A percentile compares a stretch with the other conserved stretches of the same genome.
phyloP scores from a whole-genome alignment of 345 rosid species.

The Sisymbrium irio region DNA sequence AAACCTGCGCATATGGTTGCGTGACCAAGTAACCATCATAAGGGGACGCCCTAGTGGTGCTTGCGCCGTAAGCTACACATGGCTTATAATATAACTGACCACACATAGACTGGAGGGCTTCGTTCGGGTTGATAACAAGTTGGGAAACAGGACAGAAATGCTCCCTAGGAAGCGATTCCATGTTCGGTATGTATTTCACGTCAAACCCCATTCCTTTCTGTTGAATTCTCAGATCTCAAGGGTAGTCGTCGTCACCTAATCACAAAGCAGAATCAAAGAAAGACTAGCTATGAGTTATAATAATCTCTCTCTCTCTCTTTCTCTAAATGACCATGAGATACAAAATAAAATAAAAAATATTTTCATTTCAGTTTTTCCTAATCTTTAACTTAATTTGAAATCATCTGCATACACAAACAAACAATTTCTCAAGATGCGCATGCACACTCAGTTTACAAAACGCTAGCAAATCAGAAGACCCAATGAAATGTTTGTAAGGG shows the following conservation, averaged over 20 bases:
- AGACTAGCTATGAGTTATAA: background rate
- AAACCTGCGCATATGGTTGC: conserved; percentile 79
- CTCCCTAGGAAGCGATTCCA: conserved; percentile 71
- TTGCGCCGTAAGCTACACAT: conserved; percentile 56
- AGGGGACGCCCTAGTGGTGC: conserved; percentile 74
- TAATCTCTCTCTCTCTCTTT: no score
- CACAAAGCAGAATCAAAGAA: background rate
- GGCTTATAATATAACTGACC: conserved; percentile 79
- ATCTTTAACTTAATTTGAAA: no score
- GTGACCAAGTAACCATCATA: conserved; percentile 82
- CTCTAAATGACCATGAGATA: no score
- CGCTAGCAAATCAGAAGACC: no score
- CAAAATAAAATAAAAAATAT: no score
- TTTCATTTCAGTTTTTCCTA: no score
- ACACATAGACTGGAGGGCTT: conserved; percentile 81
- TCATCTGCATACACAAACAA: no score
- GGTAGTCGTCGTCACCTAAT: conserved; percentile 12
- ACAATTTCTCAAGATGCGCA: no score
- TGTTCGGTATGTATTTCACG: conserved; percentile 53
- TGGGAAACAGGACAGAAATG: conserved; percentile 83
- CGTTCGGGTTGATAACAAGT: conserved; percentile 69
- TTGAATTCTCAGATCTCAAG: conserved; percentile 36
- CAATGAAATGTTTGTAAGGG: no score
- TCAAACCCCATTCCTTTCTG: conserved; percentile 51
- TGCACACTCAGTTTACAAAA: no score